Percentiles rank a stretch among this genome's conserved stretches.
Conservation (phyloP, 768 basidiomycete species). For the Mycena galopus region DNA sequence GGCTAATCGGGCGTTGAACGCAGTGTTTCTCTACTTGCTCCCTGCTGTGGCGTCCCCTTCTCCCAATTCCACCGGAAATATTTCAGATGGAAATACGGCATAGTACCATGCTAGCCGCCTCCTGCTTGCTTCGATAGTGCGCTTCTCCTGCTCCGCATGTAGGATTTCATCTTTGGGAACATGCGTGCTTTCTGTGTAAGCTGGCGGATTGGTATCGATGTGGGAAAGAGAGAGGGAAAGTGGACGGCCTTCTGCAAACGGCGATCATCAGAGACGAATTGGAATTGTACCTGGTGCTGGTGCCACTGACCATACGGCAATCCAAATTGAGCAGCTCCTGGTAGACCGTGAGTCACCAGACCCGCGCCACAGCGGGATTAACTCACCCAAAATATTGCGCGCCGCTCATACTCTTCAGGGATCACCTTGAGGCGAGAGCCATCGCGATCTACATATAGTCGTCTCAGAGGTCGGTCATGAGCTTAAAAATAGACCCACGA, state of each 20-base stretch:
- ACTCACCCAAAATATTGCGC: slow-evolving; percentile 73
- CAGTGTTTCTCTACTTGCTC: too few relatives aligned
- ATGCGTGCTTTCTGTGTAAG: slow-evolving; percentile 39
- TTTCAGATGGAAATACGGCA: too few relatives aligned
- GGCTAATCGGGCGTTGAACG: too few relatives aligned
- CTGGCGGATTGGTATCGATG: slow-evolving; percentile 72
- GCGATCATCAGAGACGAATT: not conserved
- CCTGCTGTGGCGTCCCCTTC: too few relatives aligned
- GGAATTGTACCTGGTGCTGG: slow-evolving; percentile 28
- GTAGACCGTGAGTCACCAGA: not conserved
- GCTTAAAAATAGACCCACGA: slow-evolving; percentile 26
- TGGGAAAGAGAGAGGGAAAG: slow-evolving; percentile 75
- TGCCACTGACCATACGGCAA: slow-evolving; percentile 70
- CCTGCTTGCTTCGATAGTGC: too few relatives aligned
- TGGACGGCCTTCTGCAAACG: slow-evolving; percentile 74
- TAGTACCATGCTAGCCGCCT: too few relatives aligned
- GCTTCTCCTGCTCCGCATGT: too few relatives aligned
- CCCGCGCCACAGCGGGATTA: not conserved
- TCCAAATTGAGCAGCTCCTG: slow-evolving; percentile 77
- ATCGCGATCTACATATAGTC: slow-evolving; percentile 71
- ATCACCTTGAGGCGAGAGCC: slow-evolving; percentile 72
- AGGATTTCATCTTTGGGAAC: slow-evolving; percentile 64
- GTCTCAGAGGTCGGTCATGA: slow-evolving; percentile 16
- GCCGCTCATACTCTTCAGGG: slow-evolving; percentile 78
- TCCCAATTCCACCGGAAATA: too few relatives aligned